Evolutionary conservation across 495 filamentous ascomycete genomes (phyloP).

Genomic region (Hypoxylon intermedium): DNA sequence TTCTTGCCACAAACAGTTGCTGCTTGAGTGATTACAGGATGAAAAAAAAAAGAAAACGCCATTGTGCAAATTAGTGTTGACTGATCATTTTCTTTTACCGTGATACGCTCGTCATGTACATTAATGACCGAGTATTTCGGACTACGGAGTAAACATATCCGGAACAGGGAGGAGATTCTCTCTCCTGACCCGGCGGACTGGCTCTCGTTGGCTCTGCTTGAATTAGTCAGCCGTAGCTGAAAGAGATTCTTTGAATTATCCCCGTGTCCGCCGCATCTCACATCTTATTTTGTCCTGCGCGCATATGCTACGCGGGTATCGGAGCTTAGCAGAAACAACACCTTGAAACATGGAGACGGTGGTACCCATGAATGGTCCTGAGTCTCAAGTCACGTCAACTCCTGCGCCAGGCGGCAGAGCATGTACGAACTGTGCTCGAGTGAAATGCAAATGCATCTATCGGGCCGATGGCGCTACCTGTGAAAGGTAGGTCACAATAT

Average conservation of each 20-base stretch:
- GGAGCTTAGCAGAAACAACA: neutral
- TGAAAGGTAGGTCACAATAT: conserved; percentile 49
- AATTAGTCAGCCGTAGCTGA: conserved; percentile 6
- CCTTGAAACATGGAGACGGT: conserved; percentile 3
- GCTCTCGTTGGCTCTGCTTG: neutral
- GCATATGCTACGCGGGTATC: neutral
- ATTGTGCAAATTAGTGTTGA: no score
- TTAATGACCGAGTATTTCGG: neutral
- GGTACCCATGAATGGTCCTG: neutral
- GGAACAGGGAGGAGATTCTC: conserved; percentile 3
- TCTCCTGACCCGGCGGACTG: conserved; percentile 11
- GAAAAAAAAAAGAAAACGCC: neutral
- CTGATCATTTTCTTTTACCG: no score
- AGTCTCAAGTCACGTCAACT: conserved; percentile 6
- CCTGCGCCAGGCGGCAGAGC: conserved; percentile 46
- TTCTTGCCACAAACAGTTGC: neutral
- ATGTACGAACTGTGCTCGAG: conserved; percentile 60
- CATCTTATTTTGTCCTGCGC: conserved; percentile 9
- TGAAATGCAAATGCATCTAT: conserved; percentile 62
- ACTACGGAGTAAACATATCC: conserved; percentile 2
- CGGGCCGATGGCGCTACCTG: conserved; percentile 47
- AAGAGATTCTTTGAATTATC: neutral
- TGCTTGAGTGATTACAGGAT: neutral
- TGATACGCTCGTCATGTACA: neutral
- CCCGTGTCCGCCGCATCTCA: conserved; percentile 17